Percentiles rank a stretch among this genome's conserved stretches.
These are phyloP conservation scores for Clausena lansium DNA, from an alignment of 345 rosid genomes.

Conservation along the genomic window DNA sequence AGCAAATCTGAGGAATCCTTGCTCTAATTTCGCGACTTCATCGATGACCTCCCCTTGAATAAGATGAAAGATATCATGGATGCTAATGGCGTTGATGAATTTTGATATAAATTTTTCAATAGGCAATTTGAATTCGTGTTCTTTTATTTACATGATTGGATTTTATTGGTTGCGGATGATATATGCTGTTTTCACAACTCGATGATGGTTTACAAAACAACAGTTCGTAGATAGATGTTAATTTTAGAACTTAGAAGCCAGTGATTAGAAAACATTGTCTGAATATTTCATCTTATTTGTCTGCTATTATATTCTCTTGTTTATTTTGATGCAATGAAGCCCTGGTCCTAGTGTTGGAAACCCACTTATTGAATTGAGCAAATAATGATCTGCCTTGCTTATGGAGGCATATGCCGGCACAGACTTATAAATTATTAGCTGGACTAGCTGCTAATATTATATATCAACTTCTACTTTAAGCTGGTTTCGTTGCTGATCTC, in stretches of 20 bases:
- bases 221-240: not conserved
- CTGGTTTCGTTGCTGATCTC: not conserved
- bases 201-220: not conserved
- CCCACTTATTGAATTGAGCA: conserved; percentile 13
- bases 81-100: conserved; percentile 14
- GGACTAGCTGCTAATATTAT: not conserved
- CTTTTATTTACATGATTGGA: conserved; percentile 14
- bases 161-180: conserved; percentile 16
- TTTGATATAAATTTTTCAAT: conserved; percentile 11
- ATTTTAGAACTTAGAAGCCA: not conserved
- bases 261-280: not conserved
- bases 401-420: conserved; percentile 22
- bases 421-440: conserved; percentile 20
- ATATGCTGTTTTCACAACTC: not conserved
- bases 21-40: not conserved
- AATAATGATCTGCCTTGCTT: conserved; percentile 22
- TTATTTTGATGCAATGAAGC: not conserved
- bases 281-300: not conserved
- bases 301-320: not conserved
- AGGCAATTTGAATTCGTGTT: not conserved
- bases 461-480: not conserved
- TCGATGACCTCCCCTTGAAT: not conserved
- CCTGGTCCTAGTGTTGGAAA: conserved; percentile 6
- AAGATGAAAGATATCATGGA: not conserved
- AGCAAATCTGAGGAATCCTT: not conserved